Base-by-base conservation (phyloP, 768 basidiomycete genomes). In the Phylloporus rhodoxanthus region DNA sequence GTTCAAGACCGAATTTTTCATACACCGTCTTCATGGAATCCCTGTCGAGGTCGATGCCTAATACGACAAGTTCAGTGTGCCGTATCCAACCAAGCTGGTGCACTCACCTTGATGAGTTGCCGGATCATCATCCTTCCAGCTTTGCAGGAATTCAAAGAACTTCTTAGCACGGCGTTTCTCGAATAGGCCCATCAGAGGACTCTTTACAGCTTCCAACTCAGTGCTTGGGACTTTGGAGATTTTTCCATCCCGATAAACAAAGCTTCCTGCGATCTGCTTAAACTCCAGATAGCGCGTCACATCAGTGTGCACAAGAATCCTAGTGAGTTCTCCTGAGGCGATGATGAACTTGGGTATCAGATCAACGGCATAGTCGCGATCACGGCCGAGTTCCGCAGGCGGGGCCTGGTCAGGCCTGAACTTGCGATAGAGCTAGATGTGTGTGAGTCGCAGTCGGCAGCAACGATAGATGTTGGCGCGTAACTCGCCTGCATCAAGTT, bases 271-370 rank as follows among this genome's bases (percentile, higher is more conserved):
- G 70, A 99, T 97, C 74, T 97, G 95, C 76, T 98, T 99, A 79
- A 99, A 99, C 67, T 98, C 96, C 63, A 99, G 85, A 72, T 99
- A 99, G 53, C 93, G 86, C 36, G 90, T 94, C 54, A 99, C 96
- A 66, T 99, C 93, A 56, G 96, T 98, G 75, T 98, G 94, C 36
- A 99, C 93, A 55, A 99, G 86, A 70, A 99, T 98, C 71, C 86
- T 87, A 46, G 94, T 96, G 64, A 99, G 85, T 70, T 97, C 94
- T 48, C 96, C 96, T 10, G 91, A 92, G 25, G 96, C 87, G 61
- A 98, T 93, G 76, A 98, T 98, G 76, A 99, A 99, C 72, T 99
- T 98, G 66, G 96, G 94, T 62, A 97, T 87, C 57, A 97, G 84
- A 76, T 97, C 96, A 57, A 98, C 87, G 48, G 92, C 92, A 63